Percentiles rank a stretch among this genome's conserved stretches.
phyloP scores from a whole-genome alignment of 371 early-diverging fungal genomes.

The Actinomortierella ambigua region DNA sequence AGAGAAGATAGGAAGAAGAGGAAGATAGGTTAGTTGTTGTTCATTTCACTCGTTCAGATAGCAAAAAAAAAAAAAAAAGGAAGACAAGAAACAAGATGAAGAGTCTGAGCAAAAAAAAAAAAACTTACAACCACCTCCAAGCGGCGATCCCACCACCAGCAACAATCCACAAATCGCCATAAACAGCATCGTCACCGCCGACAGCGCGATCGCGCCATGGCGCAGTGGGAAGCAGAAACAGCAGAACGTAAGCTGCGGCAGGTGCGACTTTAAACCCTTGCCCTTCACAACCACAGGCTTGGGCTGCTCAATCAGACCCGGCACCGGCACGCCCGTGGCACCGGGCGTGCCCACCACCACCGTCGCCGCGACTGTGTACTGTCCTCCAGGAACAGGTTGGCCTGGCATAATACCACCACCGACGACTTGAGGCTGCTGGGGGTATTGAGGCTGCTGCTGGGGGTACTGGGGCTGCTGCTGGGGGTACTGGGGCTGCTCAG shows the following conservation, averaged over 20 bases:
- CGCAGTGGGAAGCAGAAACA: conserved; percentile 33
- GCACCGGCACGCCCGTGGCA: conserved; percentile 12
- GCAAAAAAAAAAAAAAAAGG: neutral
- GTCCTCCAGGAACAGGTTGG: conserved; percentile 8
- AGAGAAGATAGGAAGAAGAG: neutral
- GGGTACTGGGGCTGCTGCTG: conserved; percentile 2
- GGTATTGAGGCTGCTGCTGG: conserved; percentile 2
- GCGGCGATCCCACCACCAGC: neutral
- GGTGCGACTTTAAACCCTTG: conserved; percentile 15
- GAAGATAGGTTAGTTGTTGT: neutral
- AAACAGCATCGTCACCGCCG: conserved; percentile 20
- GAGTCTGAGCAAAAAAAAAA: too few species aligned
- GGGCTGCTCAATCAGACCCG: too few species aligned
- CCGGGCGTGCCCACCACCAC: conserved; percentile 8
- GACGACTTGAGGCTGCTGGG: conserved; percentile 6
- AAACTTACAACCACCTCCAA: neutral
- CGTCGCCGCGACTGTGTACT: conserved; percentile 10
- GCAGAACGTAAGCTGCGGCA: conserved; percentile 29
- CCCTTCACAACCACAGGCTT: conserved; percentile 1
- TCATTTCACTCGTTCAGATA: neutral
- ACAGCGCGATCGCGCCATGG: conserved; percentile 34
- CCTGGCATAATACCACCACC: neutral
- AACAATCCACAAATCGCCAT: conserved; percentile 26
- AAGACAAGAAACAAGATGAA: too few species aligned
- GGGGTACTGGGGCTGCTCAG: conserved; percentile 1